Base-by-base conservation (phyloP, 2,329 filamentous ascomycete genomes). In the Phyllosticta paracitricarpa region DNA sequence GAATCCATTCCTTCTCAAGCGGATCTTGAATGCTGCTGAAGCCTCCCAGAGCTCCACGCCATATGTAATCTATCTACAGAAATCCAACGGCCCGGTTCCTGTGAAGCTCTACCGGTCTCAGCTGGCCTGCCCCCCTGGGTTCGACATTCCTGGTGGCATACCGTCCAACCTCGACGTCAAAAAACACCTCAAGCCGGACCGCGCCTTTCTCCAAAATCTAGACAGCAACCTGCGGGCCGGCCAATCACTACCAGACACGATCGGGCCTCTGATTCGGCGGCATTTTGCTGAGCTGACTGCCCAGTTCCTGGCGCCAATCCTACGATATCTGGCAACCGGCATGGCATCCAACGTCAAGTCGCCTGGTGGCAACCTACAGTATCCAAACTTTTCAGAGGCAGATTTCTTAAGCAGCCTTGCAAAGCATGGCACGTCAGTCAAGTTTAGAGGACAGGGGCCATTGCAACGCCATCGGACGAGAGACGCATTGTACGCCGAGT, bases 241-340 rank as follows among this genome's bases (percentile, higher is more conserved):
- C 5, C 57, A 52, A 22, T 6, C 56, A 35, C 35, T 19, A 3
- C n/a, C 52, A 22, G 60, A 62, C 19, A 51, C 72, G 12, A 65
- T 75, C n/a, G 71, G 70, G 1, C 71, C 73, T 10, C 63, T 75
- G 1, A 69, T 76, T 40, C 72, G 75, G 3, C 73, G 75, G 6
- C 73, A 76, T 62, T 77, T 76, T 28, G 73, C 74, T 4, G 73
- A 75, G 48, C 65, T 76, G 12, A 74, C 73, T 6, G 75, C 73
- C 0, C 72, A 75, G 51, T 75, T 76, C 62, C 65, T 77, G 22
- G 68, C 74, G 3, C 75, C 75, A 2, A 66, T 76, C 26, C 75
- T 75, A 61, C 70, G 75, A 35, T 76, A 75, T 59, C 67, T 77
- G 9, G 73, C 74, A 2, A 72, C 74, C 0, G 71, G 70, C 19